These are phyloP conservation scores for Corymbia maculata DNA, from an alignment of 345 rosid species.

Conservation along the genomic window DNA sequence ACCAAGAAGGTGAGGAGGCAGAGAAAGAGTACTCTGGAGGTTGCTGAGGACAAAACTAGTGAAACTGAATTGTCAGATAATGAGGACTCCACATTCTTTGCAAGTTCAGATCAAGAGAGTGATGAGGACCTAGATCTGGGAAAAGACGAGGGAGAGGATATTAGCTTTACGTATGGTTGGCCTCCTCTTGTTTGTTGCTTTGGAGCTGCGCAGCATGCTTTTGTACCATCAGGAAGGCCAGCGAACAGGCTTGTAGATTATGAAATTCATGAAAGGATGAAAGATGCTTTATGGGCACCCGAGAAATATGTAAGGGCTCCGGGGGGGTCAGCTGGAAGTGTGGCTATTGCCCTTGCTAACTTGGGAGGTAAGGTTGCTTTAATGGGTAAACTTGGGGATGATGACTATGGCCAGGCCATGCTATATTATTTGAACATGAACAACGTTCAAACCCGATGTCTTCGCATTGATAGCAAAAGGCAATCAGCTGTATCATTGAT, in stretches of 20 bases:
- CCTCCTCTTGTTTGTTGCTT: slow-evolving; percentile 97
- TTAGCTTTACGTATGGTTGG: slow-evolving; percentile 73
- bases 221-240: slow-evolving; percentile 80
- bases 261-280: slow-evolving; percentile 59
- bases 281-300: slow-evolving; percentile 58
- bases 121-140: slow-evolving; percentile 52
- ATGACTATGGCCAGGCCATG: slow-evolving; percentile 74
- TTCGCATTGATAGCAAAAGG: slow-evolving; percentile 50
- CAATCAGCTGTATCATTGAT: slow-evolving; percentile 55
- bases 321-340: slow-evolving; percentile 79
- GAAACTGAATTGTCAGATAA: slow-evolving; percentile 40
- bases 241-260: slow-evolving; percentile 73
- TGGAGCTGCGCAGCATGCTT: slow-evolving; percentile 84
- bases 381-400: slow-evolving; percentile 90
- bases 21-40: slow-evolving; percentile 1
- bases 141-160: slow-evolving; percentile 52
- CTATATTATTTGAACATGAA: slow-evolving; percentile 57
- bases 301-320: slow-evolving; percentile 73
- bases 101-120: slow-evolving; percentile 36
- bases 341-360: slow-evolving; percentile 74
- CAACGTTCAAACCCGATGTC: slow-evolving; percentile 73
- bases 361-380: slow-evolving; percentile 87
- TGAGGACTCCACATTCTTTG: slow-evolving; percentile 17
- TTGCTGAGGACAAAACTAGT: slow-evolving; percentile 14
- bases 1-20: slow-evolving; percentile 43